Percentiles rank a stretch among this genome's conserved stretches.
Evolutionary conservation across 164 flowering plant genomes (phyloP).

Genomic region (Chimonanthus praecox): DNA sequence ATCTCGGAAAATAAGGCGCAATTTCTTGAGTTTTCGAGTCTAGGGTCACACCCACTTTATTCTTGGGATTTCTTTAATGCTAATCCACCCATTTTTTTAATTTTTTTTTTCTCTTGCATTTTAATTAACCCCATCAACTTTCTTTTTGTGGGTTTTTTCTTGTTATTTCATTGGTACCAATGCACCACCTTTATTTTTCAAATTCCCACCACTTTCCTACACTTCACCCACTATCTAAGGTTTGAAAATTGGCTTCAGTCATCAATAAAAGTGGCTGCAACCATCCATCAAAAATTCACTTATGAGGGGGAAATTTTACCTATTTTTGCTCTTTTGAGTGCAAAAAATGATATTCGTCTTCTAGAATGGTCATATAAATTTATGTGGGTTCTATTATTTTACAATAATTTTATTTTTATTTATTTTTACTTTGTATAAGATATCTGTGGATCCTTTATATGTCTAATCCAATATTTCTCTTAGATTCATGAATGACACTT

Average conservation of each 20-base stretch:
- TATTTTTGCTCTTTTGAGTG: no score
- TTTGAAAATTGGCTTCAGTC: not conserved
- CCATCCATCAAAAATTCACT: no score
- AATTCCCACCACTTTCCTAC: slow-evolving; percentile 10
- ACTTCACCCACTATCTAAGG: slow-evolving; percentile 30
- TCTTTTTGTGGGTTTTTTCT: slow-evolving; percentile 5
- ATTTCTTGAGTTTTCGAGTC: slow-evolving; percentile 26
- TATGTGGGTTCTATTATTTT: no score
- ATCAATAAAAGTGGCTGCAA: no score
- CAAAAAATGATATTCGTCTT: no score
- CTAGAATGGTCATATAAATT: no score
- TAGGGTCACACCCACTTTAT: slow-evolving; percentile 22
- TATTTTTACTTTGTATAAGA: no score
- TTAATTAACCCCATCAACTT: slow-evolving; percentile 21
- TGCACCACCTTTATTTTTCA: not conserved
- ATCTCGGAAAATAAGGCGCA: slow-evolving; percentile 35
- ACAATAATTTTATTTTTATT: no score
- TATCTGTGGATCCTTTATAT: no score
- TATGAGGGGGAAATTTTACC: no score
- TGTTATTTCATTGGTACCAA: not conserved
- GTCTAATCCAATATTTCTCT: no score
- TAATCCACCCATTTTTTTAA: slow-evolving; percentile 29
- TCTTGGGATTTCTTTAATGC: slow-evolving; percentile 32
- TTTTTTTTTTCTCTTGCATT: not conserved
- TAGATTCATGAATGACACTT: no score